Evolutionary conservation across 2,329 filamentous ascomycete genomes (phyloP).

Genomic region (Nothophoma quercina): DNA sequence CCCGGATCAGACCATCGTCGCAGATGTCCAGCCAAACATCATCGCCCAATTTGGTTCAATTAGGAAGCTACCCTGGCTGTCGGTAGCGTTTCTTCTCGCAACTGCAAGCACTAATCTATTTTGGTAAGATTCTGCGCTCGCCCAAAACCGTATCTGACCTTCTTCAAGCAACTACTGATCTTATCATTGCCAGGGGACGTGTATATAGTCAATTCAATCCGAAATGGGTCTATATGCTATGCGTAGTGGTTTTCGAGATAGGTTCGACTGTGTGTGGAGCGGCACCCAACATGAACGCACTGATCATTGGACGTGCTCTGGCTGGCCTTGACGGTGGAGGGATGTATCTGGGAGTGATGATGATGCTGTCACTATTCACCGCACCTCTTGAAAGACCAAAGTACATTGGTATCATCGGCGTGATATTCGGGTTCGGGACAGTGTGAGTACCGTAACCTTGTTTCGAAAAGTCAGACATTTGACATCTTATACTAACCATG

Average conservation of each 20-base stretch:
- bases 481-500: constrained; percentile 29
- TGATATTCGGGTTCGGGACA: background rate
- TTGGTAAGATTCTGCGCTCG: too few species aligned
- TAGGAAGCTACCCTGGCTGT: background rate
- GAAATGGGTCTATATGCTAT: constrained; percentile 49
- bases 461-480: too few species aligned
- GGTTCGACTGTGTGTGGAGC: constrained; percentile 46
- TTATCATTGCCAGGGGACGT: too few species aligned
- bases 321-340: constrained; percentile 56
- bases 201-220: constrained; percentile 49
- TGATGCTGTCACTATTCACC: background rate
- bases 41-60: background rate
- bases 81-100: background rate
- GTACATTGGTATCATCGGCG: constrained; percentile 43
- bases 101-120: background rate
- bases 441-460: too few species aligned
- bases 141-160: too few species aligned
- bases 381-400: constrained; percentile 36
- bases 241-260: constrained; percentile 33
- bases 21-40: background rate
- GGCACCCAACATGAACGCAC: constrained; percentile 38
- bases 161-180: too few species aligned
- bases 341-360: constrained; percentile 37
- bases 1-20: background rate
- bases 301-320: constrained; percentile 54